phyloP scores from a whole-genome alignment of 2,329 filamentous ascomycete species.

The Pseudocercospora cruenta region DNA sequence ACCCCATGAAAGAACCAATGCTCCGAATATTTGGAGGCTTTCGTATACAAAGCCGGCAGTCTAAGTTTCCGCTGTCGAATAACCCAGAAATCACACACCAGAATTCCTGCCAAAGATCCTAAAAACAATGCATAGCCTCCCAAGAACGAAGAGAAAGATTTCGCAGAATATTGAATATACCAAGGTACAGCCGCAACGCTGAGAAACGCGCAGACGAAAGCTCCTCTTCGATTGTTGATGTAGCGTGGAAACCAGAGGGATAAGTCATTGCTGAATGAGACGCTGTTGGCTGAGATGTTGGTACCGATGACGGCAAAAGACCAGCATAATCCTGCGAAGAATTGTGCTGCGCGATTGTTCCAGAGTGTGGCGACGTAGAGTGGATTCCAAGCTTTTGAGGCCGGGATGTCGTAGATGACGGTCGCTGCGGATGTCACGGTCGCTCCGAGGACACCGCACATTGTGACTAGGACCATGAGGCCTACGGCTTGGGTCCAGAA shows the following conservation, averaged over 20 bases:
- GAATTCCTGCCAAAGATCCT: too few species aligned
- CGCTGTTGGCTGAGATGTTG: slow-evolving; percentile 44
- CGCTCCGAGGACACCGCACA: slow-evolving; percentile 57
- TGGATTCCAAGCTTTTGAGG: slow-evolving; percentile 49
- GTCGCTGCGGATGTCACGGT: slow-evolving; percentile 58
- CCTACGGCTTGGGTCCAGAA: slow-evolving; percentile 48
- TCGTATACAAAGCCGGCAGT: too few species aligned
- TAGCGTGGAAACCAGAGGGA: slow-evolving; percentile 46
- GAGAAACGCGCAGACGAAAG: too few species aligned
- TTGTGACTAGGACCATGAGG: slow-evolving; percentile 51
- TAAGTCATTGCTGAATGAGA: slow-evolving; percentile 47
- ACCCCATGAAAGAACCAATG: too few species aligned
- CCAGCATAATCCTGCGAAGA: slow-evolving; percentile 44
- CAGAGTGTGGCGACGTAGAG: slow-evolving; percentile 46
- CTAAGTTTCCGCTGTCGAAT: too few species aligned
- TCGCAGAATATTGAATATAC: too few species aligned
- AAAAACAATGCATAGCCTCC: too few species aligned
- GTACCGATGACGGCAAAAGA: slow-evolving; percentile 20
- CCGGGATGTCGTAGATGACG: slow-evolving; percentile 48
- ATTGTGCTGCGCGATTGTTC: slow-evolving; percentile 44
- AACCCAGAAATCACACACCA: too few species aligned
- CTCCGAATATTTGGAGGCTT: too few species aligned
- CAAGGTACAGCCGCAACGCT: too few species aligned
- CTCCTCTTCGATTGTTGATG: slow-evolving; percentile 25
- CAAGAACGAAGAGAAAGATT: too few species aligned